These are phyloP conservation scores for Dendrobium officinale DNA, from an alignment of 106 monocot genomes.

Conservation along the genomic window DNA sequence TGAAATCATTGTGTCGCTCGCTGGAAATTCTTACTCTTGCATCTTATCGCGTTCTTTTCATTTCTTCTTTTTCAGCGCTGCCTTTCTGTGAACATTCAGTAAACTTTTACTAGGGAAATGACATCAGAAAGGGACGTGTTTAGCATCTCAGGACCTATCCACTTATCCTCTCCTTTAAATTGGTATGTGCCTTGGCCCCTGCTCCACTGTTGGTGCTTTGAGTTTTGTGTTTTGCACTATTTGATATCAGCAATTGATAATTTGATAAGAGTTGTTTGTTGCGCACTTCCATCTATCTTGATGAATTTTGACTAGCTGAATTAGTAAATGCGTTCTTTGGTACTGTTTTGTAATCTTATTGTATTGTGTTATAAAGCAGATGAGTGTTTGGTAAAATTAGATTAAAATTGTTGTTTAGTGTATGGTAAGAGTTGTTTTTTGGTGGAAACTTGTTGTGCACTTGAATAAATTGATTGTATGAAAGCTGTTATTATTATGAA, in stretches of 20 bases:
- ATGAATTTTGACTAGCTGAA: not conserved
- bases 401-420: not conserved
- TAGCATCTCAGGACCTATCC: constrained; percentile 39
- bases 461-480: not conserved
- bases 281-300: not conserved
- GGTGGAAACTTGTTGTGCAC: not conserved
- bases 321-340: not conserved
- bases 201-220: not conserved
- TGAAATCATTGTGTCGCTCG: not conserved
- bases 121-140: constrained; percentile 48
- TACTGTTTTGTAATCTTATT: not conserved
- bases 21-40: not conserved
- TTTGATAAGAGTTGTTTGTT: not conserved
- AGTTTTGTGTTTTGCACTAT: not conserved
- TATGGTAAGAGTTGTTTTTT: not conserved
- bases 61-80: not conserved
- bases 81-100: not conserved
- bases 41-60: not conserved
- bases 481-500: not conserved
- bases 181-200: constrained; percentile 30
- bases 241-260: not conserved
- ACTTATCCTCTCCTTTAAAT: constrained; percentile 48
- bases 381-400: not conserved
- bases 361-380: not conserved
- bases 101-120: constrained; percentile 13